These are phyloP conservation scores for Pyrenochaeta sp. DNA, from an alignment of 2,329 filamentous ascomycete genomes.

Conservation along the genomic window DNA sequence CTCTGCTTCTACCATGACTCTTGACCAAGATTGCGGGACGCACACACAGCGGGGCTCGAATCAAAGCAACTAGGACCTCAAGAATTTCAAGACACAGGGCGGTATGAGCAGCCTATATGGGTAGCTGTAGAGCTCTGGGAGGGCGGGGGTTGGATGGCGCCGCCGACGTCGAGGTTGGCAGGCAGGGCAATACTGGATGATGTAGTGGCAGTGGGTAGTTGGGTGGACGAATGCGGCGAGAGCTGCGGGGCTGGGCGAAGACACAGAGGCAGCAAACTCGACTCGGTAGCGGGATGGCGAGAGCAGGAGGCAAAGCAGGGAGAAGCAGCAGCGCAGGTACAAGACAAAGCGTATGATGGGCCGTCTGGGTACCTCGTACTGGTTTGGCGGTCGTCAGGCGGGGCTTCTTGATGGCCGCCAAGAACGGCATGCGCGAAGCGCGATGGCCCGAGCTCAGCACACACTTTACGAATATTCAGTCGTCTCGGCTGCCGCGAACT, in stretches of 20 bases:
- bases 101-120: constrained; percentile 2
- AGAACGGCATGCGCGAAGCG: constrained; percentile 1
- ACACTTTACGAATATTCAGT: constrained; percentile 14
- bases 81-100: constrained; percentile 9
- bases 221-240: constrained; percentile 29
- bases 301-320: constrained; percentile 31
- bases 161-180: constrained; percentile 40
- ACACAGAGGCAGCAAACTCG: constrained; percentile 17
- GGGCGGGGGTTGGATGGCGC: constrained; percentile 30
- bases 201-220: constrained; percentile 36
- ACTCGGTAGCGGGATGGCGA: constrained; percentile 28
- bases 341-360: constrained; percentile 29
- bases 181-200: constrained; percentile 34
- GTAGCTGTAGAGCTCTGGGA: constrained; percentile 18
- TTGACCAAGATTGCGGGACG: constrained; percentile 21
- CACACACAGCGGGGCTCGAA: constrained; percentile 16
- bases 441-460: neutral
- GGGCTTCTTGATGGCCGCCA: constrained; percentile 17
- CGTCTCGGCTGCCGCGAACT: constrained; percentile 16
- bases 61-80: constrained; percentile 21
- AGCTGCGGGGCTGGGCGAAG: constrained; percentile 16
- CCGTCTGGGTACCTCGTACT: constrained; percentile 24
- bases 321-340: constrained; percentile 35
- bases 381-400: constrained; percentile 1
- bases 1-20: constrained; percentile 95